Evolutionary conservation across 1,139 yeast genomes (phyloP).

Genomic region (Trichomonascaceae sp.): DNA sequence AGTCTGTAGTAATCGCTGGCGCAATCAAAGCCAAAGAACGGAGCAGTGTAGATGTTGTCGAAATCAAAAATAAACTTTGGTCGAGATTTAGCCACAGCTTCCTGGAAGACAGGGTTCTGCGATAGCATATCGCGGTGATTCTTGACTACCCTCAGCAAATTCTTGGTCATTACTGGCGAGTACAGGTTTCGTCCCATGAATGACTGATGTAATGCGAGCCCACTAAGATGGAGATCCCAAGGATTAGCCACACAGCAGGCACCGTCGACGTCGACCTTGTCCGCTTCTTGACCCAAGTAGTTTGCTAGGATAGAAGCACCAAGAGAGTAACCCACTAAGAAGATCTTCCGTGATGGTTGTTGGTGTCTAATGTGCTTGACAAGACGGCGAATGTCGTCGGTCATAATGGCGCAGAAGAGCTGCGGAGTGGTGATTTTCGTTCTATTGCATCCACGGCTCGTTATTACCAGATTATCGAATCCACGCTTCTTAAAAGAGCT

Average conservation of each 20-base stretch:
- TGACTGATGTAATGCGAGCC: conserved; percentile 36
- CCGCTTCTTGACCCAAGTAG: conserved; percentile 63
- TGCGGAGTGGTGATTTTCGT: conserved; percentile 64
- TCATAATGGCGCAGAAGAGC: conserved; percentile 62
- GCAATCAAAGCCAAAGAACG: conserved; percentile 54
- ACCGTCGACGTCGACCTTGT: conserved; percentile 38
- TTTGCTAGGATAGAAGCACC: conserved; percentile 78
- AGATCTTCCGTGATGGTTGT: conserved; percentile 63
- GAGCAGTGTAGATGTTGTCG: conserved; percentile 62
- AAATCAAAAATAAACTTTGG: conserved; percentile 41
- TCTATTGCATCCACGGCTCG: conserved; percentile 80
- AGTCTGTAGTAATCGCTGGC: conserved; percentile 62
- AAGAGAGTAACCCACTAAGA: conserved; percentile 70
- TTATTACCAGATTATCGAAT: conserved; percentile 63
- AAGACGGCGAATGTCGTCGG: conserved; percentile 57
- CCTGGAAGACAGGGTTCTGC: conserved; percentile 27
- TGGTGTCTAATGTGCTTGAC: conserved; percentile 36
- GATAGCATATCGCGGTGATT: conserved; percentile 46
- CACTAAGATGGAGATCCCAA: conserved; percentile 65
- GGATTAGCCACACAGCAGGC: conserved; percentile 65
- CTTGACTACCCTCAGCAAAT: conserved; percentile 47
- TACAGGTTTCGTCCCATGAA: conserved; percentile 52
- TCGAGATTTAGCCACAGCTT: conserved; percentile 22
- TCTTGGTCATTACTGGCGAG: conserved; percentile 51
- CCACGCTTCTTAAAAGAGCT: conserved; percentile 14